These are phyloP conservation scores for Kingdonia uniflora DNA, from an alignment of 164 flowering plant genomes.

Conservation along the genomic window DNA sequence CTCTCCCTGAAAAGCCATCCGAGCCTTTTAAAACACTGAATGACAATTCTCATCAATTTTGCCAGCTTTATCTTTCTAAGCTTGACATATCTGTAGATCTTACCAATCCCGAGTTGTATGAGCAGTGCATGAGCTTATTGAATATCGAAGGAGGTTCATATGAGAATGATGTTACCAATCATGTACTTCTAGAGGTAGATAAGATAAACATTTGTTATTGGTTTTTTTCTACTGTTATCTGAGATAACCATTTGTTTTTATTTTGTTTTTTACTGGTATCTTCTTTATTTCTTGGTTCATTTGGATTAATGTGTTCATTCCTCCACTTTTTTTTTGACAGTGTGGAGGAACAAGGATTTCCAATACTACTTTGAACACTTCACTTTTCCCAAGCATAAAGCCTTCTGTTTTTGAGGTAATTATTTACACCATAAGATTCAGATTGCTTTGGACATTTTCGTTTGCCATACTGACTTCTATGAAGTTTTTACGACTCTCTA, in stretches of 20 bases:
- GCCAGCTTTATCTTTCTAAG: slow-evolving; percentile 51
- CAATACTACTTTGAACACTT: slow-evolving; percentile 8
- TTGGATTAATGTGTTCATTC: background rate
- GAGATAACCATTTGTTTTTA: background rate
- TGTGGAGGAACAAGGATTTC: slow-evolving; percentile 7
- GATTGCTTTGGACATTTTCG: no score
- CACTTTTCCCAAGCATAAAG: slow-evolving; percentile 31
- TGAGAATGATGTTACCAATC: slow-evolving; percentile 17
- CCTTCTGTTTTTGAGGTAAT: slow-evolving; percentile 54
- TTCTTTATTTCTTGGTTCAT: background rate
- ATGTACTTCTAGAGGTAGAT: slow-evolving; percentile 33
- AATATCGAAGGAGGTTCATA: slow-evolving; percentile 14
- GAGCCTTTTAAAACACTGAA: slow-evolving; percentile 17
- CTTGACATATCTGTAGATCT: slow-evolving; percentile 74
- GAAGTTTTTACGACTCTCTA: no score
- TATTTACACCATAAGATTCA: no score
- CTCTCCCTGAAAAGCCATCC: slow-evolving; percentile 17
- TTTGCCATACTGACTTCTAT: no score
- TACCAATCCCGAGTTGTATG: slow-evolving; percentile 41
- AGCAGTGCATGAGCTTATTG: slow-evolving; percentile 33
- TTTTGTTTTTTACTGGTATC: background rate
- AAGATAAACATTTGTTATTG: background rate
- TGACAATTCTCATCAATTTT: slow-evolving; percentile 17
- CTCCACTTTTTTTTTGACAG: background rate
- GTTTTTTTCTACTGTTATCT: background rate